phyloP scores from a whole-genome alignment of 2,329 filamentous ascomycete species.

The Aurifilum marmelostoma region DNA sequence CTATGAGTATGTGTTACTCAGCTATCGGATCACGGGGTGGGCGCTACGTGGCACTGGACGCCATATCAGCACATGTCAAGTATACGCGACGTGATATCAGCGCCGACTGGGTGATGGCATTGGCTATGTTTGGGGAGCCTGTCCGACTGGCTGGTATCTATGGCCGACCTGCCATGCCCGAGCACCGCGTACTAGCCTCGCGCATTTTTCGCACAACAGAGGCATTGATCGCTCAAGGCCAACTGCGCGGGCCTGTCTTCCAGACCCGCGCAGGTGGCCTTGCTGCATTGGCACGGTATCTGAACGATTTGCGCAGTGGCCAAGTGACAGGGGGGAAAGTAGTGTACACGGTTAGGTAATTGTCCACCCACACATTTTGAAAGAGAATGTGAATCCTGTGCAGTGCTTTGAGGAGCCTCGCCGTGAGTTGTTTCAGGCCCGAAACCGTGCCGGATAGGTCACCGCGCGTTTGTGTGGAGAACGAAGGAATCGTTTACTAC shows the following conservation, averaged over 20 bases:
- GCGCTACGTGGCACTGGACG: constrained; percentile 6
- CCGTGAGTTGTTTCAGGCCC: too few relatives aligned
- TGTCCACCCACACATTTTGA: too few relatives aligned
- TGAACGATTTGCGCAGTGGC: too few relatives aligned
- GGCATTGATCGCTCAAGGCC: background rate
- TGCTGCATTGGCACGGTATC: too few relatives aligned
- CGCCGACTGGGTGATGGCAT: constrained; percentile 10
- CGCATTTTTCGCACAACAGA: background rate
- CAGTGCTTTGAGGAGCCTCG: too few relatives aligned
- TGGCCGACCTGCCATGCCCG: constrained; percentile 7
- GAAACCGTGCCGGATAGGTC: too few relatives aligned
- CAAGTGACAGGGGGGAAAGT: too few relatives aligned
- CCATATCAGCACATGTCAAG: background rate
- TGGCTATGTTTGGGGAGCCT: constrained; percentile 3
- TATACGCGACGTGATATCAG: constrained; percentile 1
- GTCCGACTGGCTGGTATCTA: constrained; percentile 9
- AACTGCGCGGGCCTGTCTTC: background rate
- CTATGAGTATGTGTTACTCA: constrained; percentile 18
- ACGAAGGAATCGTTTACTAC: too few relatives aligned
- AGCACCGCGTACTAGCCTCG: background rate
- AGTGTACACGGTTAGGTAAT: too few relatives aligned
- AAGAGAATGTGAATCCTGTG: too few relatives aligned
- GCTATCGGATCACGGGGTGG: constrained; percentile 4
- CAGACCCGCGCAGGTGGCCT: background rate
- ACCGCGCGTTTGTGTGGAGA: too few relatives aligned